phyloP scores from a whole-genome alignment of 176 grass and related monocot genomes.

The Leersia perrieri region DNA sequence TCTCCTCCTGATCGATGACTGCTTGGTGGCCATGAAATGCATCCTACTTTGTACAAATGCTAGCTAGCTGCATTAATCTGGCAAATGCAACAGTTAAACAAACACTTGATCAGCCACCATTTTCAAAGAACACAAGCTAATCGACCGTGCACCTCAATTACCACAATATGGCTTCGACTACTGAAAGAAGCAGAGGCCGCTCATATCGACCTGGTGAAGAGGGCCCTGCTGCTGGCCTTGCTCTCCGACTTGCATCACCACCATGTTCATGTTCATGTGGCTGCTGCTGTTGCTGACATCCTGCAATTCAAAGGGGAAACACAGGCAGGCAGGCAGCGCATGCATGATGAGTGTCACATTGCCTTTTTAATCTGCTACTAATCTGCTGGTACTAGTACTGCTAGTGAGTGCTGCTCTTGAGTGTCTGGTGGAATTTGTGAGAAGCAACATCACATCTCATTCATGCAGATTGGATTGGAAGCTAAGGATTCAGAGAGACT shows the following conservation, averaged over 20 bases:
- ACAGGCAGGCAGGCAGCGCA: neutral
- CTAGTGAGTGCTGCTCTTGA: no score
- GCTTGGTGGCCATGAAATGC: neutral
- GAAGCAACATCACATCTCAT: neutral
- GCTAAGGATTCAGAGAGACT: neutral
- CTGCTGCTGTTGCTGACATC: neutral
- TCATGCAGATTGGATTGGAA: neutral
- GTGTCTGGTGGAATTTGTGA: neutral
- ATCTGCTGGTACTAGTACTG: neutral
- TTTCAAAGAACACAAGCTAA: neutral
- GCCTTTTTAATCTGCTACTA: neutral
- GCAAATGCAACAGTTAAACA: neutral
- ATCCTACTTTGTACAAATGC: neutral
- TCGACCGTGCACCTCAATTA: neutral
- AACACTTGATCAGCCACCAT: neutral
- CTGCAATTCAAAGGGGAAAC: constrained; percentile 7
- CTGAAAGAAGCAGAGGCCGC: constrained; percentile 17
- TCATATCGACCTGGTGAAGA: neutral
- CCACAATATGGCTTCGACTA: neutral
- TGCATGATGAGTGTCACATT: neutral
- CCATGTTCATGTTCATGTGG: neutral
- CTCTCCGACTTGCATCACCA: neutral
- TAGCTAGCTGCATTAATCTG: neutral
- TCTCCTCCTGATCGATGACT: neutral
- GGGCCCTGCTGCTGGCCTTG: neutral